These are phyloP conservation scores for Leccinum brunneo-olivaceum DNA, from an alignment of 1,284 basidiomycete species.

Conservation along the genomic window DNA sequence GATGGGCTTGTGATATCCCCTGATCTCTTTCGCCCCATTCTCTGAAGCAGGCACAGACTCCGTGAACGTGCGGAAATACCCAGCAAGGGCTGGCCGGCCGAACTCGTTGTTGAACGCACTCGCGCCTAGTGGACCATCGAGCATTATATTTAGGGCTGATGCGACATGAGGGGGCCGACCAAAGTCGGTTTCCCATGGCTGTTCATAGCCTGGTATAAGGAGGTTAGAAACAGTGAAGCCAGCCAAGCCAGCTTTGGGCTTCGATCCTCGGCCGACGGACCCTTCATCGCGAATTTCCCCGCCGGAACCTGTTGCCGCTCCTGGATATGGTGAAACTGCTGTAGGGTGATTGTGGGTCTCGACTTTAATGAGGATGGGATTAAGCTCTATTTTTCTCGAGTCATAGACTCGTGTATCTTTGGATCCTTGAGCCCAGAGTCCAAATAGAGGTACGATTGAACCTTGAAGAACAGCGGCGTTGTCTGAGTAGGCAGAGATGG, in stretches of 20 bases:
- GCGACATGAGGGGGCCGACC: slow-evolving; percentile 91
- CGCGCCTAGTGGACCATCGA: slow-evolving; percentile 91
- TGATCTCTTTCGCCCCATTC: slow-evolving; percentile 48
- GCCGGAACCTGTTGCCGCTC: slow-evolving; percentile 95
- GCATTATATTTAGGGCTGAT: slow-evolving; percentile 93
- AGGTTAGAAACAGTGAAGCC: slow-evolving; percentile 97
- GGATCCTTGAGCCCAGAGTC: slow-evolving; percentile 39
- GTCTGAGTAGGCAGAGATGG: slow-evolving; percentile 96
- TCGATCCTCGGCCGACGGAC: slow-evolving; percentile 89
- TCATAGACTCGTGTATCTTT: slow-evolving; percentile 42
- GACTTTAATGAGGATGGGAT: slow-evolving; percentile 93
- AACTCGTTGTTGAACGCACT: slow-evolving; percentile 99
- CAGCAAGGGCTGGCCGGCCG: slow-evolving; percentile 80
- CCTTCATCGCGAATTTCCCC: slow-evolving; percentile 99
- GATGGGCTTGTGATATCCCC: slow-evolving; percentile 99
- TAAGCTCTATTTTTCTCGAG: slow-evolving; percentile 56
- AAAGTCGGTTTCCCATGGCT: slow-evolving; percentile 91
- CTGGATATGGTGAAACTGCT: slow-evolving; percentile 95
- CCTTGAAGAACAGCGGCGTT: slow-evolving; percentile 95
- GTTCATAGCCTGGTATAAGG: slow-evolving; percentile 78
- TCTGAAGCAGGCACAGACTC: slow-evolving; percentile 55
- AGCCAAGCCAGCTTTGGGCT: slow-evolving; percentile 91
- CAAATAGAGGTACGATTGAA: slow-evolving; percentile 74
- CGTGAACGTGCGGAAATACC: slow-evolving; percentile 87
- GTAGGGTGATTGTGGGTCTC: slow-evolving; percentile 99